Percentiles rank a stretch among this genome's conserved stretches.
These are phyloP conservation scores for Thermothielavioides terrestris DNA, from an alignment of 495 filamentous ascomycete genomes.

Conservation along the genomic window DNA sequence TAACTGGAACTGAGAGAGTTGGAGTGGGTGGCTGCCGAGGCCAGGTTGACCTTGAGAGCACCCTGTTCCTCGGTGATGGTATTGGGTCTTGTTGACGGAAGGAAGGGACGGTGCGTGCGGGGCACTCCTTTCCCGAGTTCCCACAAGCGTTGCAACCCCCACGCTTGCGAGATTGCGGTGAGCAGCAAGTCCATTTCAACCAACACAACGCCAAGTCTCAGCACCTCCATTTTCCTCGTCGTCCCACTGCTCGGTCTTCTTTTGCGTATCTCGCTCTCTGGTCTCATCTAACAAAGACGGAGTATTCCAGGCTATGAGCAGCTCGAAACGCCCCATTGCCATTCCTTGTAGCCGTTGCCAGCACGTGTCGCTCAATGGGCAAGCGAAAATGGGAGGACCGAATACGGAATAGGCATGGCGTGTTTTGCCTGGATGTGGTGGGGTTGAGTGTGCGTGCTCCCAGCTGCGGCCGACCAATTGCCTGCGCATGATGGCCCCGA, in stretches of 20 bases:
- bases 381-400: not conserved
- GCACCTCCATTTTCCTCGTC: too few species aligned
- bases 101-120: not conserved
- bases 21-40: too few species aligned
- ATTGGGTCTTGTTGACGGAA: not conserved
- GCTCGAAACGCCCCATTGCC: too few species aligned
- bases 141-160: conserved; percentile 4
- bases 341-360: not conserved
- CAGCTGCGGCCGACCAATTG: not conserved
- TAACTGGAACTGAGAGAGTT: too few species aligned
- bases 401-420: not conserved
- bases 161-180: not conserved
- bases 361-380: not conserved
- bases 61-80: not conserved
- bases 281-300: not conserved
- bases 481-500: not conserved
- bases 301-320: too few species aligned
- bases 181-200: too few species aligned
- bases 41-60: not conserved
- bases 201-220: too few species aligned
- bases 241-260: too few species aligned
- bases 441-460: not conserved
- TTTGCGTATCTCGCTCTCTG: not conserved
- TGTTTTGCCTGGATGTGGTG: not conserved
- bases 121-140: not conserved